Conservation (phyloP, 83 land plant genomes). For the Thuja plicata region DNA sequence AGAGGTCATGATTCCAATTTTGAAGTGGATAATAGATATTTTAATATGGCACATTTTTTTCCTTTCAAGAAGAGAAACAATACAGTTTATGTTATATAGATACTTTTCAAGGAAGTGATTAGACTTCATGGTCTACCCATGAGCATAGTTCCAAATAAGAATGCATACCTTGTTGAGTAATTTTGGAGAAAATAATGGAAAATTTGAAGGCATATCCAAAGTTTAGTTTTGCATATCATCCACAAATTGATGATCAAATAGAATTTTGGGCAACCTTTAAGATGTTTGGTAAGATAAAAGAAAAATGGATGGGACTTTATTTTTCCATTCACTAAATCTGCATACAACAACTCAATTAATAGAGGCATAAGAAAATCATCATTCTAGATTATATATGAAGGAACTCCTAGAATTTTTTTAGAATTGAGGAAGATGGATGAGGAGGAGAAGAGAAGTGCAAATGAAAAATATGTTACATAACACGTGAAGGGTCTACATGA, state of each 20-base stretch:
- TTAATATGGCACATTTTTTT: background rate
- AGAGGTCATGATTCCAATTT: background rate
- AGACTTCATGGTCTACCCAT: background rate
- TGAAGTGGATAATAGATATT: background rate
- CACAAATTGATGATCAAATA: background rate
- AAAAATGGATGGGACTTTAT: background rate
- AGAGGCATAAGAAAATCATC: too few species aligned
- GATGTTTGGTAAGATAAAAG: background rate
- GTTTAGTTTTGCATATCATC: background rate
- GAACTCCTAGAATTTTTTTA: too few species aligned
- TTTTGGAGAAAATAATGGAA: background rate
- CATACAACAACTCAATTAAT: too few species aligned
- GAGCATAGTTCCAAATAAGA: background rate
- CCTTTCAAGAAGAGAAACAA: background rate
- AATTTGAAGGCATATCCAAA: background rate
- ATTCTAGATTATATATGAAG: too few species aligned
- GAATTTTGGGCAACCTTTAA: background rate
- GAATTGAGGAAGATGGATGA: too few species aligned
- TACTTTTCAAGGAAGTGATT: background rate
- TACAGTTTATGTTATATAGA: background rate
- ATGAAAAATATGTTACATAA: too few species aligned
- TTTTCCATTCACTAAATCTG: background rate
- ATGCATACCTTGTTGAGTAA: background rate
- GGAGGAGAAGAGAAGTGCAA: too few species aligned
- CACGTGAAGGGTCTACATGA: too few species aligned